Base-by-base conservation (phyloP, 257 asterid genomes). In the Fraxinus anomala region DNA sequence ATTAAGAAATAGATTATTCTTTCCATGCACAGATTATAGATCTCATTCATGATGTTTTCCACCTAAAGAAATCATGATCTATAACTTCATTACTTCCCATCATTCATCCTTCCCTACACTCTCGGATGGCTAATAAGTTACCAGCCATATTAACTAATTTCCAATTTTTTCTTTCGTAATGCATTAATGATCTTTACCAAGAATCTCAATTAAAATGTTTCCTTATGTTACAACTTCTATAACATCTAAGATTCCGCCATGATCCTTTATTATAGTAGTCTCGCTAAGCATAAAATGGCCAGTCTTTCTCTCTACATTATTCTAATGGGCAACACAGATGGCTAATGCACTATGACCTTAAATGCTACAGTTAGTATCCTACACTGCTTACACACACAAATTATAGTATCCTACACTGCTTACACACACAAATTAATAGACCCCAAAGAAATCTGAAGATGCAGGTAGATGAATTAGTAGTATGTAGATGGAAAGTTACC, bases 401-500 rank as follows among this genome's bases (percentile, higher is more conserved):
- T 13, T 0, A 42, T 14, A 65, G 2, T 21, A 31, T 31, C 13
- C 36, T 49, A 70, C 13, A 21, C 33, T 33, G 54, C 16, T 28
- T 66, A 17, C 28, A 12, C 19, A 61, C 23, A 73, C 4, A 12
- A 42, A 12, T 13, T 0, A 42, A 42, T 11, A 42, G 17, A 12
- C 51, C 51, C 10, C 51, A 72, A 33, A 37, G 5, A 3, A 66
- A 44, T 68, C 28, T 17, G 66, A 5, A 47, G 69, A 68, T 31
- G 44, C 23, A 24, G 21, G 51, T 16, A 75, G 70, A 44, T 11
- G 23, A n/a, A 16, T 14, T 39, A 17, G 19, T 1, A 56, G 23
- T 8, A 3, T 10, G 40, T 4, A 71, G 26, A 63, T 1, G 70
- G 63, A 65, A 47, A 33, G 23, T 74, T 85, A 87, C 92, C 86